These are phyloP conservation scores for Dothideomycetes sp. DNA, from an alignment of 2,329 filamentous ascomycete genomes.

Conservation along the genomic window DNA sequence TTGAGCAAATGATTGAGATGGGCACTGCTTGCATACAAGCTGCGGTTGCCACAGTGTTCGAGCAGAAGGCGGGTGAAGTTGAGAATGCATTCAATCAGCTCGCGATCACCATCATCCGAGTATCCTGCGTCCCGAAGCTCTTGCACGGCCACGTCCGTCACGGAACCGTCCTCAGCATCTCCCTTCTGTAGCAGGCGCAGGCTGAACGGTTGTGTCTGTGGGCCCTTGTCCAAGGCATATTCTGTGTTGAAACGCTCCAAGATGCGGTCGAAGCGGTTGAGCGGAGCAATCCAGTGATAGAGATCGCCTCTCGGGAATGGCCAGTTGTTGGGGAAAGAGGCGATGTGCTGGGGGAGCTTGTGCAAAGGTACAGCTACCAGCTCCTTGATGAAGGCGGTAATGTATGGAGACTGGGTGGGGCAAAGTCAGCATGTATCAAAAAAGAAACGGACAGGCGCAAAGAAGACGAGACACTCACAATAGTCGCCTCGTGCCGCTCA, in stretches of 20 bases:
- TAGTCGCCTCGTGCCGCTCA: conserved; percentile 44
- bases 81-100: conserved; percentile 70
- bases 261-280: conserved; percentile 88
- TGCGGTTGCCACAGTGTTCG: conserved; percentile 93
- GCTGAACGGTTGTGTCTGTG: conserved; percentile 69
- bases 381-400: conserved; percentile 68
- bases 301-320: conserved; percentile 90
- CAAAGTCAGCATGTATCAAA: conserved; percentile 21
- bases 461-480: conserved; percentile 28
- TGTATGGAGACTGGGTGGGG: conserved; percentile 71
- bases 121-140: conserved; percentile 44
- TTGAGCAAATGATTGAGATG: conserved; percentile 84
- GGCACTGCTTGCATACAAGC: conserved; percentile 87
- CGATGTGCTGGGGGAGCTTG: conserved; percentile 66
- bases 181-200: conserved; percentile 55
- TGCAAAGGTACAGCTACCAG: conserved; percentile 62
- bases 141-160: conserved; percentile 21
- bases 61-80: conserved; percentile 79
- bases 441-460: background rate
- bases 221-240: conserved; percentile 71
- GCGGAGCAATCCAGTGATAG: conserved; percentile 92
- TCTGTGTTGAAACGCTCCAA: conserved; percentile 70
- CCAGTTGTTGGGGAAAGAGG: conserved; percentile 79
- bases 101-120: conserved; percentile 64
- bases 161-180: conserved; percentile 34